Percentiles rank a stretch among this genome's conserved stretches.
Evolutionary conservation across 495 filamentous ascomycete genomes (phyloP).

Genomic region (Stereocaulon alpinum): DNA sequence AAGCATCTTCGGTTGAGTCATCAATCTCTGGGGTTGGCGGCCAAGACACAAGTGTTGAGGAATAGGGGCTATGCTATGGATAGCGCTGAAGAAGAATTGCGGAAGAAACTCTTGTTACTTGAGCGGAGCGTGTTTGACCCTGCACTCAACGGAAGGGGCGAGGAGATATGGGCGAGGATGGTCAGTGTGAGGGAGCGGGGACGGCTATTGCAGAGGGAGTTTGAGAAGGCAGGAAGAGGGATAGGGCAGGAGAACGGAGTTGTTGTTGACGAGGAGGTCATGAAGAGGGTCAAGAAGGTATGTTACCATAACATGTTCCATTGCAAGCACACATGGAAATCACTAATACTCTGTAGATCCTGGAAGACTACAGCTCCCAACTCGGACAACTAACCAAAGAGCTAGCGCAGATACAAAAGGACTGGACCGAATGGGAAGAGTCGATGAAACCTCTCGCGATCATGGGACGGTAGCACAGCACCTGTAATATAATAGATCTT

Average conservation of each 20-base stretch:
- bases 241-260: slow-evolving; percentile 39
- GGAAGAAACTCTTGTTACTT: slow-evolving; percentile 67
- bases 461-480: not conserved
- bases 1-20: slow-evolving; percentile 72
- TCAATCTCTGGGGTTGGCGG: slow-evolving; percentile 72
- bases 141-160: slow-evolving; percentile 65
- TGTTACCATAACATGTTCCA: slow-evolving; percentile 17
- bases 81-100: slow-evolving; percentile 80
- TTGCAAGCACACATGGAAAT: no score
- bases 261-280: slow-evolving; percentile 62
- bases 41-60: slow-evolving; percentile 82
- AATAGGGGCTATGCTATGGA: slow-evolving; percentile 90
- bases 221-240: slow-evolving; percentile 53
- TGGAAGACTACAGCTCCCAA: slow-evolving; percentile 84
- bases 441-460: slow-evolving; percentile 3
- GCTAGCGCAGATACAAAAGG: slow-evolving; percentile 63
- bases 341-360: slow-evolving; percentile 44
- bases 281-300: slow-evolving; percentile 80
- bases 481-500: not conserved
- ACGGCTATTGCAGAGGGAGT: slow-evolving; percentile 65
- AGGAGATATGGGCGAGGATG: slow-evolving; percentile 96
- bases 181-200: slow-evolving; percentile 73
- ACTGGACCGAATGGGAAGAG: slow-evolving; percentile 60
- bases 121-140: slow-evolving; percentile 75
- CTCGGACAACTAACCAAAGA: slow-evolving; percentile 76